Base-by-base conservation (phyloP, 768 basidiomycete genomes). In the Daedalea quercina region DNA sequence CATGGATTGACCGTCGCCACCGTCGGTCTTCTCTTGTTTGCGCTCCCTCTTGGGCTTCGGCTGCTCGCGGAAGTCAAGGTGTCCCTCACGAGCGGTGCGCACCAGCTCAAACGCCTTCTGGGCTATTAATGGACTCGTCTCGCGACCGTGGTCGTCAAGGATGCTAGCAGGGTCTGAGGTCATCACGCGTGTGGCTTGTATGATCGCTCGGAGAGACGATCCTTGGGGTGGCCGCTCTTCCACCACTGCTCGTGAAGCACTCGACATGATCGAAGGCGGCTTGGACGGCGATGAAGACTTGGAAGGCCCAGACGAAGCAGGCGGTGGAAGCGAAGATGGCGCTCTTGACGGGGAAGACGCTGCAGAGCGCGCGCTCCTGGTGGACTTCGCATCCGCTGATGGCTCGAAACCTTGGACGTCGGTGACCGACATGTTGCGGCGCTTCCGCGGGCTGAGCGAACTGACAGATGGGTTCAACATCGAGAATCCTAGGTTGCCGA, bases 181-280 rank as follows among this genome's bases (percentile, higher is more conserved):
- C 89, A 93, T 91, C n/a, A 92, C 85, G 2, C 90, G 81, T 1
- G 86, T 92, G 1, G 90, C 89, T 51, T 91, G 84, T 17, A 80
- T 78, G 51, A 93, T 90, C 1, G 90, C 90, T 6, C 80, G 80
- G 1, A 93, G 64, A 0, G 87, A 78, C 0, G 82, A 67, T 1
- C 88, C 86, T 61, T 91, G 89, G 0, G 63, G 69, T 7, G 51
- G 64, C 37, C 56, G 65, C 40, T 67, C 68, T 28, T 68, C 62
- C 1, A 41, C 6, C 13, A 53, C 40, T 1, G 37, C 9, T 19
- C 41, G 33, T 19, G 54, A 19, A 9, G 43, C 11, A 4, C 26
- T 20, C 3, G 53, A 56, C 11, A 53, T 4, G 41, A 25, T n/a
- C 15, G 35, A 42, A 17, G 45, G 22, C 55, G 20, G 44, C 52